phyloP scores from a whole-genome alignment of 2,329 filamentous ascomycete genomes.

The Phaeosphaeriaceae sp. region DNA sequence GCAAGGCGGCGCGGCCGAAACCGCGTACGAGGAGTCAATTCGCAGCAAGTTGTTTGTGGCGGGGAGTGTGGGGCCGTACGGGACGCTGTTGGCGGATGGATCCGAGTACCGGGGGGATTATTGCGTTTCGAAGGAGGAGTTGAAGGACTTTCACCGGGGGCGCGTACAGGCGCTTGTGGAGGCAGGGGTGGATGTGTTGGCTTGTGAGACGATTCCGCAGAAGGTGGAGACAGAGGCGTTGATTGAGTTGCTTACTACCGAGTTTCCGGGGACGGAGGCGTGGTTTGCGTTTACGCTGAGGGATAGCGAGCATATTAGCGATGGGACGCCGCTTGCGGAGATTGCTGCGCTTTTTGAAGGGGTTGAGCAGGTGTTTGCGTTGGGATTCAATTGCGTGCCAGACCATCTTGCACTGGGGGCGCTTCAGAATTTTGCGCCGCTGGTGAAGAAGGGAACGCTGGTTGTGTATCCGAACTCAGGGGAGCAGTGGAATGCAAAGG shows the following conservation, averaged over 20 bases:
- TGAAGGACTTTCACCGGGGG: conserved; percentile 53
- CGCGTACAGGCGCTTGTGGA: conserved; percentile 51
- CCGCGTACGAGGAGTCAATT: not conserved
- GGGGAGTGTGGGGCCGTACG: conserved; percentile 57
- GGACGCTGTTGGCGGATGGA: conserved; percentile 55
- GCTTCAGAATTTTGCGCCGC: conserved; percentile 36
- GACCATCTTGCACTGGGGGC: conserved; percentile 43
- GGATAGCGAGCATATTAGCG: conserved; percentile 47
- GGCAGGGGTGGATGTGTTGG: conserved; percentile 53
- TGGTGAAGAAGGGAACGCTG: conserved; percentile 42
- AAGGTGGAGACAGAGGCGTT: conserved; percentile 49
- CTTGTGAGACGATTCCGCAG: conserved; percentile 55
- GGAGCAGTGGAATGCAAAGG: conserved; percentile 53
- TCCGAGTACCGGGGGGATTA: conserved; percentile 56
- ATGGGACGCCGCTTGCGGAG: conserved; percentile 49
- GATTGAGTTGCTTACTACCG: conserved; percentile 44
- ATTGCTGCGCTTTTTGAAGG: conserved; percentile 41
- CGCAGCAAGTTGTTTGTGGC: conserved; percentile 44
- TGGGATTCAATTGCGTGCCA: conserved; percentile 56
- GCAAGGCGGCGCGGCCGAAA: not conserved
- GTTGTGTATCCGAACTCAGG: conserved; percentile 56
- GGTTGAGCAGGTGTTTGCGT: conserved; percentile 45
- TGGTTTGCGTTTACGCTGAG: conserved; percentile 53
- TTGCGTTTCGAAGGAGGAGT: conserved; percentile 28
- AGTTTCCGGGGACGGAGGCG: conserved; percentile 46